Evolutionary conservation across 2,329 filamentous ascomycete species (phyloP), one percentile per base, ranked within the genome.

Genomic region (Diplodia intermedia): DNA sequence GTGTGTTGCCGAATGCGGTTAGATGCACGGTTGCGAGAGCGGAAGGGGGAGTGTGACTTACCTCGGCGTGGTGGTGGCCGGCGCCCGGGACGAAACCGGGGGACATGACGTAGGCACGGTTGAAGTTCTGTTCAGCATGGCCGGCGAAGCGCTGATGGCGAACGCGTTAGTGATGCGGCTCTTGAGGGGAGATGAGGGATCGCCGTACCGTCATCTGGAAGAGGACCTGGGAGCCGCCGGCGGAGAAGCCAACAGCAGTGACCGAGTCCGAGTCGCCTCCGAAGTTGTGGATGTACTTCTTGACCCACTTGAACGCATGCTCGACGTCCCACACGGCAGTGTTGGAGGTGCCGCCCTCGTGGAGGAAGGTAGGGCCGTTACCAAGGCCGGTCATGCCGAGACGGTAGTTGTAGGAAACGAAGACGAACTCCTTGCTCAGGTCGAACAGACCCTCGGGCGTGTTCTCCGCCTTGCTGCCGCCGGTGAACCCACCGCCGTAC

Each of bases 251-350:
- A 78, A 82, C 82, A 6, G 82, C 83, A 1, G 81, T 85, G 8
- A 86, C 83, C 4, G 76, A 71, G 3, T 74, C 75, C 9, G 79
- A 77, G 69, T 86, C 81, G 23, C 85, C 85, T 8, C 82, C 82
- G 6, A 86, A 75, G 0, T 81, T 74, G 18, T 72, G 68, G 50
- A 86, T 83, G 70, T 85, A 79, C 62, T 82, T 76, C 57, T 82
- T 79, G 0, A 84, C 81, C 84, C 84, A 86, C 71, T 85, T 73
- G 26, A 86, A 77, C 2, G 80, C 79, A 3, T 81, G 79, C 23
- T 80, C 75, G 67, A 84, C 81, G 65, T 77, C 75, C 56, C 71
- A 74, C 7, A 77, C 71, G 9, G 79, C 79, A 4, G 80, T 80
- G 69, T 86, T 86, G 0, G 84, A 79, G 1, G 79, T 74, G 1